phyloP scores from a whole-genome alignment of 768 basidiomycete genomes.

The Termitomyces titanicus region DNA sequence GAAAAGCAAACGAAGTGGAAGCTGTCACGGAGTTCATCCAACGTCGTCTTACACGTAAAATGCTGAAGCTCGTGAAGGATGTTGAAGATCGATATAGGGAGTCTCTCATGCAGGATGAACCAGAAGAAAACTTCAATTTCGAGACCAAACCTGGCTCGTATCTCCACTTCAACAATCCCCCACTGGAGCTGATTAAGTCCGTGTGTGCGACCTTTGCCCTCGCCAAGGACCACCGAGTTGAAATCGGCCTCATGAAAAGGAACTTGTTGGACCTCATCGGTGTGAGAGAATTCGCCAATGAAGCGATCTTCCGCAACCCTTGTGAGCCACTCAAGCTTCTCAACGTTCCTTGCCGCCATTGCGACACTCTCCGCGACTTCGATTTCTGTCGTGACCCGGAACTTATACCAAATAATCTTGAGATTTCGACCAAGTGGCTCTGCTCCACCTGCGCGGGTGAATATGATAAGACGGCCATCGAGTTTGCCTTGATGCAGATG shows the following conservation, averaged over 20 bases:
- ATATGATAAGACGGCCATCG: constrained; percentile 86
- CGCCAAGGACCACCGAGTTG: constrained; percentile 77
- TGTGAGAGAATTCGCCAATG: constrained; percentile 80
- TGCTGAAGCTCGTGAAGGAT: constrained; percentile 66
- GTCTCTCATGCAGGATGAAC: constrained; percentile 51
- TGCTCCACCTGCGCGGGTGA: constrained; percentile 77
- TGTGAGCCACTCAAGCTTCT: constrained; percentile 83
- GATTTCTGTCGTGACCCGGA: constrained; percentile 94
- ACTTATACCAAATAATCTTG: constrained; percentile 56
- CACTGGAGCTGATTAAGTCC: constrained; percentile 88
- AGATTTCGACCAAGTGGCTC: constrained; percentile 57
- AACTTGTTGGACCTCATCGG: constrained; percentile 87
- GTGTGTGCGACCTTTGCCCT: constrained; percentile 78
- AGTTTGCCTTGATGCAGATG: constrained; percentile 79
- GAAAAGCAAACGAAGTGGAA: constrained; percentile 67
- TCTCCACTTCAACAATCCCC: constrained; percentile 72
- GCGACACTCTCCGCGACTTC: constrained; percentile 83
- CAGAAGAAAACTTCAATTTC: constrained; percentile 64
- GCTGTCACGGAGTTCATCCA: constrained; percentile 72
- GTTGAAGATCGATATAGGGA: constrained; percentile 60
- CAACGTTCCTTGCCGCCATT: constrained; percentile 86
- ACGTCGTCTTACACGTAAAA: constrained; percentile 73
- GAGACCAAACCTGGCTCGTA: constrained; percentile 87
- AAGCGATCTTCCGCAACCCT: constrained; percentile 87
- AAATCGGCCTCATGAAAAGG: constrained; percentile 85